Evolutionary conservation across 257 asterid genomes (phyloP).

Genomic region (Nicotiana benthamiana): DNA sequence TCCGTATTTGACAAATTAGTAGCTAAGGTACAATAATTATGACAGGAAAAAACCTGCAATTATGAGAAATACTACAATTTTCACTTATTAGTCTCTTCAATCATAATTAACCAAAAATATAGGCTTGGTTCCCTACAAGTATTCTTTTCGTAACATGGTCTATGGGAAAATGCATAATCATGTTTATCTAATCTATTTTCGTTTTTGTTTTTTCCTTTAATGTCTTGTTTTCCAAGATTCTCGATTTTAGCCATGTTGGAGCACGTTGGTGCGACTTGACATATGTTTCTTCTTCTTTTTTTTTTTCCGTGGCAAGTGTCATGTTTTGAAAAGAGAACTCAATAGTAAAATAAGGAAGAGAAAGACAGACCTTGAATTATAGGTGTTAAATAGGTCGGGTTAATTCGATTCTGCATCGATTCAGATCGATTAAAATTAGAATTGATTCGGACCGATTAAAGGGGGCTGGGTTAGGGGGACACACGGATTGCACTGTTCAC

Average conservation of each 20-base stretch:
- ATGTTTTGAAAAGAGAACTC: neutral
- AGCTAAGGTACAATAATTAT: neutral
- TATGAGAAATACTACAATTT: neutral
- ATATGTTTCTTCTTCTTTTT: neutral
- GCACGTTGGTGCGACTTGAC: neutral
- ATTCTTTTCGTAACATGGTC: conserved; percentile 3
- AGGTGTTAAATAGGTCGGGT: too few species aligned
- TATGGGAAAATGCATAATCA: neutral
- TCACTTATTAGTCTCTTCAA: neutral
- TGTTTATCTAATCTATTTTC: neutral
- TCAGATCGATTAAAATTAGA: too few species aligned
- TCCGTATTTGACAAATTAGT: neutral
- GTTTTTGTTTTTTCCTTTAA: neutral
- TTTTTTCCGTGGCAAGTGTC: neutral
- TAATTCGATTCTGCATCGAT: too few species aligned
- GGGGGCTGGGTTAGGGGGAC: too few species aligned
- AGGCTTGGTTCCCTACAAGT: neutral
- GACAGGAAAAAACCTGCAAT: neutral
- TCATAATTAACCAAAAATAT: neutral
- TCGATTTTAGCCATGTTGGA: neutral
- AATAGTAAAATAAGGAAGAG: neutral
- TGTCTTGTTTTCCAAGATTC: neutral
- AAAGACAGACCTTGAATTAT: neutral
- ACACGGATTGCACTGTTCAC: too few species aligned
- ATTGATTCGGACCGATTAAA: too few species aligned